Evolutionary conservation across 139 green algal genomes (phyloP), one percentile per base, ranked within the genome.

Genomic region (Raphidocelis subcapitata): DNA sequence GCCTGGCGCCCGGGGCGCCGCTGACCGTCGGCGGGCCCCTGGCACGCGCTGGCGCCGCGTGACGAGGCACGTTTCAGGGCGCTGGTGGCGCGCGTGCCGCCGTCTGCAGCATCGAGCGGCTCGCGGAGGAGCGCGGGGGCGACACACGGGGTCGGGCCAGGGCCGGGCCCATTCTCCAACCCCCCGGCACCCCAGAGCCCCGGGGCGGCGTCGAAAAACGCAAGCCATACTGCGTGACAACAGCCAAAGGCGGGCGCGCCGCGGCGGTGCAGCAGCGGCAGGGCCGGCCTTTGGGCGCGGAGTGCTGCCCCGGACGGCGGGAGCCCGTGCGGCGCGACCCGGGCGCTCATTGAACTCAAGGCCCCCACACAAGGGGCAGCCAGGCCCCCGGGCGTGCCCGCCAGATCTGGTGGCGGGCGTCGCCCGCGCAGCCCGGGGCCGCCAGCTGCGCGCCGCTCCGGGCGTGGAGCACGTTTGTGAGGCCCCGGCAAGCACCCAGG

Each of bases 361-460:
- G n/a, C n/a, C n/a, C n/a, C n/a, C n/a, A n/a, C n/a, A n/a, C n/a
- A n/a, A n/a, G n/a, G n/a, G n/a, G n/a, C n/a, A n/a, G n/a, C n/a
- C n/a, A n/a, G n/a, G n/a, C n/a, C n/a, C n/a, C n/a, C n/a, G n/a
- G n/a, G n/a, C n/a, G n/a, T n/a, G n/a, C n/a, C 8, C 18, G 32
- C 21, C 60, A 77, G 70, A 33, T 77, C 2, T 52, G 21, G 70
- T 77, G 54, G n/a, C n/a, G n/a, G n/a, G n/a, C n/a, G n/a, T n/a
- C n/a, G n/a, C n/a, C n/a, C n/a, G n/a, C n/a, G n/a, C n/a, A n/a
- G n/a, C n/a, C n/a, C n/a, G n/a, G n/a, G n/a, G n/a, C n/a, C n/a
- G n/a, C n/a, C n/a, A n/a, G n/a, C n/a, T n/a, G n/a, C n/a, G n/a
- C n/a, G n/a, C n/a, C n/a, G n/a, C n/a, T n/a, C n/a, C n/a, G n/a